Conservation (phyloP, 441 rosid species). For the Jatropha podagrica region DNA sequence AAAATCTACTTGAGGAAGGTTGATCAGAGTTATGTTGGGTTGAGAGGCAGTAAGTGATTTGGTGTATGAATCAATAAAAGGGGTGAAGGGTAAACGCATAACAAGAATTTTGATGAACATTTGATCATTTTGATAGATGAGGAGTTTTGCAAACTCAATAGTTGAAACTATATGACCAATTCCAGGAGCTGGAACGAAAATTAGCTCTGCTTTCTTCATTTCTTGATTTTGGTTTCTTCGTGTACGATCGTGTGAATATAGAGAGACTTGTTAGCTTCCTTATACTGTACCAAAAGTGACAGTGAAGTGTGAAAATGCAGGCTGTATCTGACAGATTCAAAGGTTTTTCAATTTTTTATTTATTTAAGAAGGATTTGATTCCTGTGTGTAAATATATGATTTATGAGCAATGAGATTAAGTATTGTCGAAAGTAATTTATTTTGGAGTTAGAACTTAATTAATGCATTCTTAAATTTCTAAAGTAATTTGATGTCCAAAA, state of each 20-base stretch:
- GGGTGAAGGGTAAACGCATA: constrained; percentile 34
- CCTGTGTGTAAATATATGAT: no score
- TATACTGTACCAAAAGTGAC: no score
- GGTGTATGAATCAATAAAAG: constrained; percentile 29
- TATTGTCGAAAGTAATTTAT: no score
- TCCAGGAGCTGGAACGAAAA: constrained; percentile 49
- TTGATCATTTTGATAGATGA: constrained; percentile 38
- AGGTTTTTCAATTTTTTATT: no score
- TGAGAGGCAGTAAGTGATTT: constrained; percentile 34
- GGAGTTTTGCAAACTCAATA: constrained; percentile 43
- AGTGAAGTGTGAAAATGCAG: no score
- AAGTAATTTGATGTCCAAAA: no score
- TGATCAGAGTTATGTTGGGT: constrained; percentile 39
- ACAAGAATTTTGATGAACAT: constrained; percentile 43
- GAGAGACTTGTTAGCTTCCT: not conserved
- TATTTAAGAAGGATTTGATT: no score
- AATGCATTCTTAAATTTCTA: no score
- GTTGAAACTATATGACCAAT: constrained; percentile 49
- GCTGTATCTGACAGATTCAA: no score
- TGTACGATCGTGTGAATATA: not conserved
- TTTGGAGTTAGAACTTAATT: no score
- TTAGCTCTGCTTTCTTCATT: constrained; percentile 43
- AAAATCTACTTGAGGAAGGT: constrained; percentile 40
- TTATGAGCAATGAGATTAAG: no score
- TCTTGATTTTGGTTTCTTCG: constrained; percentile 11